A percentile compares a stretch with the other conserved stretches of the same genome.
These are phyloP conservation scores for Populus euphratica DNA, from an alignment of 345 rosid species.

Conservation along the genomic window DNA sequence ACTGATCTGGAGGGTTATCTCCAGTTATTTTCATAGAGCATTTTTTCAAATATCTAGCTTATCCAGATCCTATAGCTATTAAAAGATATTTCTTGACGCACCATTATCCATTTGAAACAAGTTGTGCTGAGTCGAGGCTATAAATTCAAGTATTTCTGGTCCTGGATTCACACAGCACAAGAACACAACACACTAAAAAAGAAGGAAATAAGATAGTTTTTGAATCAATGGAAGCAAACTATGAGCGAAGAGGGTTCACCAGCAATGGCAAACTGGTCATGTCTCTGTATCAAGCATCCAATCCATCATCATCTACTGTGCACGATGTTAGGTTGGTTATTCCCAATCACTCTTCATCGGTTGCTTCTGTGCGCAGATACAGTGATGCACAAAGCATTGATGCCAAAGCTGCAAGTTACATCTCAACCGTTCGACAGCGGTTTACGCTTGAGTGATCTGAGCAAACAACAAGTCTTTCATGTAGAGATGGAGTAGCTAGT, in stretches of 20 bases:
- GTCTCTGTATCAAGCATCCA: slow-evolving; percentile 9
- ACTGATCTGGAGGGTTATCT: not conserved
- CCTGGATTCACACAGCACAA: not conserved
- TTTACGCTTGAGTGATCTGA: not conserved
- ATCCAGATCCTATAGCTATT: not conserved
- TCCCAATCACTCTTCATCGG: not conserved
- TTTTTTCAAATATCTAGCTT: not conserved
- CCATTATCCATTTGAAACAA: not conserved
- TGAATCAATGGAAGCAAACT: slow-evolving; percentile 6
- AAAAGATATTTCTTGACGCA: not conserved
- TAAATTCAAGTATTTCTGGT: not conserved
- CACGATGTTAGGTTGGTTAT: not conserved
- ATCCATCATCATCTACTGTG: slow-evolving; percentile 3
- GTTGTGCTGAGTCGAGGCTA: not conserved
- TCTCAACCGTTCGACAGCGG: slow-evolving; percentile 6
- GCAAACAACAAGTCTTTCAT: not conserved
- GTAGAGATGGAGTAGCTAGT: too few relatives aligned
- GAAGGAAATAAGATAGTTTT: not conserved
- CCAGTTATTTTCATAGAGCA: not conserved
- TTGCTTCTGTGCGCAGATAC: not conserved
- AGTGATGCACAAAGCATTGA: not conserved
- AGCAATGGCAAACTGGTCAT: slow-evolving; percentile 4
- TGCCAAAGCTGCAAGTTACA: slow-evolving; percentile 9
- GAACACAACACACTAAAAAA: not conserved
- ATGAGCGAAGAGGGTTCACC: slow-evolving; percentile 1